These are phyloP conservation scores for Penicillium sp. DNA, from an alignment of 2,329 filamentous ascomycete genomes.

Conservation along the genomic window DNA sequence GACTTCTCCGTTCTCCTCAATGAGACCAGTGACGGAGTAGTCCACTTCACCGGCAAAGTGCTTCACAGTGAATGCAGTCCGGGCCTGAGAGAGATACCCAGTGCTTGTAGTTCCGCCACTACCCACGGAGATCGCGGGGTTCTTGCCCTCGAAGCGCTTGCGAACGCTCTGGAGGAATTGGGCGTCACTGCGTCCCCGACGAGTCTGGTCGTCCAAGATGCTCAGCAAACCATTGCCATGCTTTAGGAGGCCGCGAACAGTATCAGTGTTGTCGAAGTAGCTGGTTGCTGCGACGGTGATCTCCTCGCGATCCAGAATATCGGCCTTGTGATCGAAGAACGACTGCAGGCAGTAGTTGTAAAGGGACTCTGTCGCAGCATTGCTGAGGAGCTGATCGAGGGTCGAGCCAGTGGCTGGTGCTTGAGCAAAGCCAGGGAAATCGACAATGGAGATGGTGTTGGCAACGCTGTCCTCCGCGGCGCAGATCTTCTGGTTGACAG, in stretches of 20 bases:
- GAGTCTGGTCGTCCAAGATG: conserved; percentile 95
- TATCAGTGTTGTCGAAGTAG: conserved; percentile 97
- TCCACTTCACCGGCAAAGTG: conserved; percentile 98
- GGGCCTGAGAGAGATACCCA: conserved; percentile 81
- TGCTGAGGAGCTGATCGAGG: conserved; percentile 91
- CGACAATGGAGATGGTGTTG: conserved; percentile 93
- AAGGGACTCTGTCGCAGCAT: conserved; percentile 87
- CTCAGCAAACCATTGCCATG: conserved; percentile 89
- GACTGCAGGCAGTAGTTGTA: conserved; percentile 94
- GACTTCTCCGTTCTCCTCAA: conserved; percentile 95
- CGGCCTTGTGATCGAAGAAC: conserved; percentile 94
- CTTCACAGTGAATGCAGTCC: conserved; percentile 84
- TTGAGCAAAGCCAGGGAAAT: conserved; percentile 94
- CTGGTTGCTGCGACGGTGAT: conserved; percentile 87
- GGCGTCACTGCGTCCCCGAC: conserved; percentile 83
- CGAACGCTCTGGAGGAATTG: conserved; percentile 89
- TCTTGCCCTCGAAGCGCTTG: conserved; percentile 94
- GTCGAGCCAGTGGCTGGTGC: conserved; percentile 80
- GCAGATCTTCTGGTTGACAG: conserved; percentile 86
- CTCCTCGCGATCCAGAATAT: conserved; percentile 92
- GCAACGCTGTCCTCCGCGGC: conserved; percentile 84
- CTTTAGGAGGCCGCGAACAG: conserved; percentile 89
- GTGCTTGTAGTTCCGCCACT: conserved; percentile 80
- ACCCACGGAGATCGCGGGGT: conserved; percentile 82
- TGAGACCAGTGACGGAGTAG: conserved; percentile 82